phyloP scores from a whole-genome alignment of 2,329 filamentous ascomycete species.

The Hymenoscyphus salicellus region DNA sequence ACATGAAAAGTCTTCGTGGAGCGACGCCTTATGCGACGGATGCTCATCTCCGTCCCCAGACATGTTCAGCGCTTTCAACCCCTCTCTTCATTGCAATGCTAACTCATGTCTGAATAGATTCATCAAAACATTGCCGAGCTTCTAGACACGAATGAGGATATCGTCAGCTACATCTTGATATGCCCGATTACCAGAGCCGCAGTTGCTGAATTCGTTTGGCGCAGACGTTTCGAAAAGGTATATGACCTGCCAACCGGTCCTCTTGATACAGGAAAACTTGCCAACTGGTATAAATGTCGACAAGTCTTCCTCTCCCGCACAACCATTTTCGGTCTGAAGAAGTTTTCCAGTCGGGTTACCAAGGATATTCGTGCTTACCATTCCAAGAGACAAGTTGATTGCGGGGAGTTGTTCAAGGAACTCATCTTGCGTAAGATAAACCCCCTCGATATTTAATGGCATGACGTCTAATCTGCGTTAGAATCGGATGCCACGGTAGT shows the following conservation, averaged over 20 bases:
- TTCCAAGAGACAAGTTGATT: slow-evolving; percentile 33
- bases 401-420: slow-evolving; percentile 40
- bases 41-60: too few relatives aligned
- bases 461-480: slow-evolving; percentile 13
- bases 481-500: slow-evolving; percentile 28
- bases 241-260: slow-evolving; percentile 40
- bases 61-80: not conserved
- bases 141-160: slow-evolving; percentile 39
- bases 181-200: slow-evolving; percentile 41
- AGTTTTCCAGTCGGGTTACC: slow-evolving; percentile 24
- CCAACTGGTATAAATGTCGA: slow-evolving; percentile 31
- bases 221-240: slow-evolving; percentile 40
- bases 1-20: not conserved
- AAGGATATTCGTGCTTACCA: slow-evolving; percentile 17
- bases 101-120: slow-evolving; percentile 24
- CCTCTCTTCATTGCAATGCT: slow-evolving; percentile 1
- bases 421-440: slow-evolving; percentile 43
- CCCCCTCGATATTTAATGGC: not conserved
- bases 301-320: slow-evolving; percentile 37
- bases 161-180: slow-evolving; percentile 40
- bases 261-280: slow-evolving; percentile 31
- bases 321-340: slow-evolving; percentile 28
- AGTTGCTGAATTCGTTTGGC: slow-evolving; percentile 47
- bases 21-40: too few relatives aligned
- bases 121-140: slow-evolving; percentile 31